Conservation (phyloP, 2,329 filamentous ascomycete genomes). For the Alternaria solani region DNA sequence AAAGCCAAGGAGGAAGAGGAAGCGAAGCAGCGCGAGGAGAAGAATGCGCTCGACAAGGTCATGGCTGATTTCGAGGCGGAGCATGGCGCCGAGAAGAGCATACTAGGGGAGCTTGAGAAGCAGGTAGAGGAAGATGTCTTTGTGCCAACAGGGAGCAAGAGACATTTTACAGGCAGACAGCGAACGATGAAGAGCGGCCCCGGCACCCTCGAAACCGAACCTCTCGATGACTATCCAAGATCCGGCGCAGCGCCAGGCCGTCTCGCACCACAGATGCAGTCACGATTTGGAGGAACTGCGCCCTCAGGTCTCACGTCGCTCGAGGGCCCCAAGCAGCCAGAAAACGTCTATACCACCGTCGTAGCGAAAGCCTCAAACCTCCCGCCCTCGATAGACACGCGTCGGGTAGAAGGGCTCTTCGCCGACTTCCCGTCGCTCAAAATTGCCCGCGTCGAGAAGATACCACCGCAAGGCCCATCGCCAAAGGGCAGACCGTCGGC, state of each 20-base stretch:
- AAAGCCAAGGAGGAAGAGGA: constrained; percentile 44
- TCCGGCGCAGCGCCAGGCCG: constrained; percentile 21
- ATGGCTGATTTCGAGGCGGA: constrained; percentile 45
- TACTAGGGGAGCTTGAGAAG: constrained; percentile 35
- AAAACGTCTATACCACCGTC: constrained; percentile 40
- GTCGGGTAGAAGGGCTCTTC: constrained; percentile 41
- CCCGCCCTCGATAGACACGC: constrained; percentile 36
- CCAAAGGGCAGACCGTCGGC: constrained; percentile 33
- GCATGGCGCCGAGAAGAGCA: constrained; percentile 34
- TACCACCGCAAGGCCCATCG: constrained; percentile 31
- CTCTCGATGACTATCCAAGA: constrained; percentile 31
- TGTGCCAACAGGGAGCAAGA: constrained; percentile 40
- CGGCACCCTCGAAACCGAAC: constrained; percentile 41
- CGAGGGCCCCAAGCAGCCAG: constrained; percentile 26
- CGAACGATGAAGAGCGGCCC: constrained; percentile 45
- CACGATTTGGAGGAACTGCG: constrained; percentile 24
- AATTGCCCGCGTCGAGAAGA: constrained; percentile 41
- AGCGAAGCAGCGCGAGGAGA: constrained; percentile 42
- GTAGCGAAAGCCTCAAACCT: constrained; percentile 46
- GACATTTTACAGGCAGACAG: constrained; percentile 42
- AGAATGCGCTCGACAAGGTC: constrained; percentile 41
- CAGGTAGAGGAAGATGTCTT: constrained; percentile 35
- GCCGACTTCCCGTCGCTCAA: constrained; percentile 42
- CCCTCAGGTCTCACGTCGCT: constrained; percentile 24
- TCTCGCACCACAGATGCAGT: constrained; percentile 22